phyloP scores from a whole-genome alignment of 2,329 filamentous ascomycete species.

The Aspergillus oerlinghausenensis region DNA sequence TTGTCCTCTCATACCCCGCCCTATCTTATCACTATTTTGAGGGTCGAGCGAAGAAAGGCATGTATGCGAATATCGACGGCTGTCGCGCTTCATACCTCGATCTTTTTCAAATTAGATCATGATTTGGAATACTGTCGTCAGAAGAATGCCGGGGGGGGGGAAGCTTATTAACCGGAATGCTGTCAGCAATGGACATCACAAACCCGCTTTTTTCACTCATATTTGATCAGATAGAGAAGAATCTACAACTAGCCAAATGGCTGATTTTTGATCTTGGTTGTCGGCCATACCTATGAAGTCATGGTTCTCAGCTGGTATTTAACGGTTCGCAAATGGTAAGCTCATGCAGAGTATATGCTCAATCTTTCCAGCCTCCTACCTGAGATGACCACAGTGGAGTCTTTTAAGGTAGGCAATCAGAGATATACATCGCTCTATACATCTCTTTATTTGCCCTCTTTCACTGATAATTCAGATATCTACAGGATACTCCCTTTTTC shows the following conservation, averaged over 20 bases:
- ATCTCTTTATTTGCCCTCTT: background rate
- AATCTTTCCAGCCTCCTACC: background rate
- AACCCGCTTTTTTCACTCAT: background rate
- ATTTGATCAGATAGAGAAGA: background rate
- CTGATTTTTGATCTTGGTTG: background rate
- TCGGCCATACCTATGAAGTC: background rate
- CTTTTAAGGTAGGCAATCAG: background rate
- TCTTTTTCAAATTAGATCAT: background rate
- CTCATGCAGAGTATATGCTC: background rate
- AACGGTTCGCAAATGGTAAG: background rate
- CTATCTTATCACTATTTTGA: background rate
- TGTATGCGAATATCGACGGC: background rate
- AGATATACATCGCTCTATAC: background rate
- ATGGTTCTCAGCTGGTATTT: background rate
- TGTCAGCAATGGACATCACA: background rate
- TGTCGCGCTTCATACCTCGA: background rate
- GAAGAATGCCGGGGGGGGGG: conserved; percentile 1
- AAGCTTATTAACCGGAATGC: conserved; percentile 2
- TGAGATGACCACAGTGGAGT: background rate
- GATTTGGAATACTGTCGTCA: conserved; percentile 6
- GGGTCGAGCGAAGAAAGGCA: background rate
- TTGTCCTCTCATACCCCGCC: background rate
- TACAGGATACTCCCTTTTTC: background rate
- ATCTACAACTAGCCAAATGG: background rate
- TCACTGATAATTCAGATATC: background rate